These are phyloP conservation scores for Picea mariana DNA, from an alignment of 83 land plant species.

Conservation along the genomic window DNA sequence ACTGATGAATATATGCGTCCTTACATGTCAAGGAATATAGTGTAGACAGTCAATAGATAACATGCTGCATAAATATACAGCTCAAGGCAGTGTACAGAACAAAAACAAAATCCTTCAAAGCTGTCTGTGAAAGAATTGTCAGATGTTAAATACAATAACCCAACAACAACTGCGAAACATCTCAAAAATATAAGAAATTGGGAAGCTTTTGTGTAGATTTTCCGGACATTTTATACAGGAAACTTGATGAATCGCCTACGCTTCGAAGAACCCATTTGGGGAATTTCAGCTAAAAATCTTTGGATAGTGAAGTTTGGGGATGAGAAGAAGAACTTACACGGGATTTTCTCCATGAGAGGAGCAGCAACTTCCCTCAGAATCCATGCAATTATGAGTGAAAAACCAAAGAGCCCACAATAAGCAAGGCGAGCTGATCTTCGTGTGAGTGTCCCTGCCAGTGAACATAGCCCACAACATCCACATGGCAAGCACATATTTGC, in stretches of 20 bases:
- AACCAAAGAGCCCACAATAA: slow-evolving; percentile 73
- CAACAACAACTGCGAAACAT: neutral
- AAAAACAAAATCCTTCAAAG: too few species aligned
- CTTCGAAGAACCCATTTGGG: neutral
- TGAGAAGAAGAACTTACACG: slow-evolving; percentile 52
- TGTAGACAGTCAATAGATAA: too few species aligned
- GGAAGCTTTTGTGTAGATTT: neutral
- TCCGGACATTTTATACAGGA: neutral
- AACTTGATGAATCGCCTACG: neutral
- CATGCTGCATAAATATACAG: too few species aligned
- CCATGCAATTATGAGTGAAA: slow-evolving; percentile 71
- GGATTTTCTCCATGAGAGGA: slow-evolving; percentile 61
- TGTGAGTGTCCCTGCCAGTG: slow-evolving; percentile 50
- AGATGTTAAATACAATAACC: too few species aligned
- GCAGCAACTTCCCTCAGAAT: slow-evolving; percentile 62
- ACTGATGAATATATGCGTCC: too few species aligned
- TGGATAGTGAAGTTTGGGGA: slow-evolving; percentile 6
- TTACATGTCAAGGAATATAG: too few species aligned
- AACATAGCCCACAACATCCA: slow-evolving; percentile 67
- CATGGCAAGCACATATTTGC: slow-evolving; percentile 44
- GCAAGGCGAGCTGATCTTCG: slow-evolving; percentile 62
- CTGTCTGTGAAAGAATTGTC: too few species aligned
- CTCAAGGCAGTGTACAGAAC: too few species aligned
- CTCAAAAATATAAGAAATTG: neutral
- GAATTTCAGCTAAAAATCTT: neutral